These are phyloP conservation scores for Epichloe coenophiala DNA, from an alignment of 2,329 filamentous ascomycete genomes.

Conservation along the genomic window DNA sequence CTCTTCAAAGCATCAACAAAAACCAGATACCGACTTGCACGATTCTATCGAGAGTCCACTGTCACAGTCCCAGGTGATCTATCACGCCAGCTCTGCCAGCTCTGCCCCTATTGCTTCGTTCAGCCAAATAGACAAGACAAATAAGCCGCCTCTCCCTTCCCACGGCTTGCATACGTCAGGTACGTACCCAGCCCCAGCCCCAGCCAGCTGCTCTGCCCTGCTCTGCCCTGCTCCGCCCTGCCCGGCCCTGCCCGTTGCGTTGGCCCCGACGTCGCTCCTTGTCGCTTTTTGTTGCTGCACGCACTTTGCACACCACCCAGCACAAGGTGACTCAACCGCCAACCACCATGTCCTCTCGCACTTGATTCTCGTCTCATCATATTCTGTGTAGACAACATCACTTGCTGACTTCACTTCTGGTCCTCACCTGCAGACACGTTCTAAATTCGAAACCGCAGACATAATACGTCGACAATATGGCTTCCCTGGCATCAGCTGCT, in stretches of 20 bases:
- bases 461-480: constrained; percentile 36
- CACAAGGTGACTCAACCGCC: constrained; percentile 9
- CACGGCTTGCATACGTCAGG: constrained; percentile 18
- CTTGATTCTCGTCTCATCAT: neutral
- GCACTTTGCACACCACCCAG: neutral
- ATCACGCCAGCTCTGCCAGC: constrained; percentile 36
- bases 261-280: neutral
- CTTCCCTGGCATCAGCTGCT: constrained; percentile 52
- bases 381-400: neutral
- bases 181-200: constrained; percentile 14
- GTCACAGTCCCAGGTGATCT: constrained; percentile 43
- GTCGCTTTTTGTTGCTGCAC: neutral
- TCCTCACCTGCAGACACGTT: constrained; percentile 22
- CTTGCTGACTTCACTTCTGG: neutral
- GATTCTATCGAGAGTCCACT: constrained; percentile 41
- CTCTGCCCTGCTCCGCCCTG: too few species aligned
- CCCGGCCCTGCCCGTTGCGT: too few species aligned
- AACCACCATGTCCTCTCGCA: neutral
- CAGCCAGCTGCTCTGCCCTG: too few species aligned
- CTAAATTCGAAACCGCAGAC: constrained; percentile 26
- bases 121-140: constrained; percentile 8
- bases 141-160: constrained; percentile 12
- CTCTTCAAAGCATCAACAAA: constrained; percentile 35
- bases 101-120: constrained; percentile 15
- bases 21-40: constrained; percentile 36